phyloP scores from a whole-genome alignment of 1,139 yeast species.

The Pichia sp. region DNA sequence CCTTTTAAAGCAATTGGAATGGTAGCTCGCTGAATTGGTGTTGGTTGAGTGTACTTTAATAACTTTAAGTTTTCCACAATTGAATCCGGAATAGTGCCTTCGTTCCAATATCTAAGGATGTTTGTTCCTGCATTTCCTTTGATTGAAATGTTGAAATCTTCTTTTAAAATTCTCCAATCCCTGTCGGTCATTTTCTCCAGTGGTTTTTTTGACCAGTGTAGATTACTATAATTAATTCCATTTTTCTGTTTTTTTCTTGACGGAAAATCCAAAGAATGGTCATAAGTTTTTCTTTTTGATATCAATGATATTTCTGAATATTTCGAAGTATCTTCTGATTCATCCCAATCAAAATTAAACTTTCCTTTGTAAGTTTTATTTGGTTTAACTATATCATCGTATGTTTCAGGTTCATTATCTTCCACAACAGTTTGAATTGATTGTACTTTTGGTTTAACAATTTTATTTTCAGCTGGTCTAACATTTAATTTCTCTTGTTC shows the following conservation, averaged over 20 bases:
- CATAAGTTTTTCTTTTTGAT: slow-evolving; percentile 18
- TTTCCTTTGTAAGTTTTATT: slow-evolving; percentile 15
- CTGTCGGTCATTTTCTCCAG: slow-evolving; percentile 62
- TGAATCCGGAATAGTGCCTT: slow-evolving; percentile 43
- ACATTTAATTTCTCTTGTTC: slow-evolving; percentile 21
- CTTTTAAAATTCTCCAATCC: slow-evolving; percentile 87
- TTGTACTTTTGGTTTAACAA: slow-evolving; percentile 15
- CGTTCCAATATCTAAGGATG: slow-evolving; percentile 75
- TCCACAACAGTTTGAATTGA: not conserved
- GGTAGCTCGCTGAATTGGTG: slow-evolving; percentile 87
- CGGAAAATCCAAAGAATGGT: slow-evolving; percentile 16
- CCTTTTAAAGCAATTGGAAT: slow-evolving; percentile 63
- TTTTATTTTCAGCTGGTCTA: slow-evolving; percentile 3
- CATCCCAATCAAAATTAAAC: slow-evolving; percentile 68
- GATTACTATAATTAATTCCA: not conserved
- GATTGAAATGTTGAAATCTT: slow-evolving; percentile 63
- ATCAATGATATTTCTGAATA: slow-evolving; percentile 40
- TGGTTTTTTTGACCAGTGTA: slow-evolving; percentile 69
- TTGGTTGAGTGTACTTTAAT: slow-evolving; percentile 57
- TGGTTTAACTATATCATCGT: not conserved
- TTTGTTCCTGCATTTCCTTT: slow-evolving; percentile 47
- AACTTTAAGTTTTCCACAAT: slow-evolving; percentile 36
- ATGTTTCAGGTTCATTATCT: not conserved
- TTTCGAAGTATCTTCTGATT: slow-evolving; percentile 56
- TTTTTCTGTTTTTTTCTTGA: slow-evolving; percentile 11